Percentiles rank a stretch among this genome's conserved stretches.
Conservation (phyloP, 805 yeast genomes). For the Saccharomycopsis vini region DNA sequence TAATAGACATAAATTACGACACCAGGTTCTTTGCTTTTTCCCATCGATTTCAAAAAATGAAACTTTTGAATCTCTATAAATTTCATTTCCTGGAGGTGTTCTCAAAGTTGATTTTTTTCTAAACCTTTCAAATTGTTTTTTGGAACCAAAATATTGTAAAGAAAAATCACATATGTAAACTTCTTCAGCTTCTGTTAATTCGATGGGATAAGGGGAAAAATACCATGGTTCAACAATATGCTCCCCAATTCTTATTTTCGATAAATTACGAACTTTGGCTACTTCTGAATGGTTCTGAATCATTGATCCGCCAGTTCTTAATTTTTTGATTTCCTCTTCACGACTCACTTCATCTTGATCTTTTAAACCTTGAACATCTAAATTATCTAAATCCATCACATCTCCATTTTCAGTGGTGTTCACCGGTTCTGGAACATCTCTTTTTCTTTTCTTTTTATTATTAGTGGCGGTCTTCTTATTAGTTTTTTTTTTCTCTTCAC, state of each 20-base stretch:
- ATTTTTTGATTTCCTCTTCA: conserved; percentile 86
- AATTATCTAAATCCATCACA: conserved; percentile 74
- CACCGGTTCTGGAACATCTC: conserved; percentile 14
- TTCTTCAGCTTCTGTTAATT: conserved; percentile 84
- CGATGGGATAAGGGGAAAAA: conserved; percentile 94
- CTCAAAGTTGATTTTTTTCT: conserved; percentile 77
- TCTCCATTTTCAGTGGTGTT: conserved; percentile 34
- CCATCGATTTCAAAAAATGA: conserved; percentile 98
- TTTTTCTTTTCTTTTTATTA: conserved; percentile 32
- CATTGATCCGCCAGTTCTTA: conserved; percentile 96
- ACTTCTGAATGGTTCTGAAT: conserved; percentile 81
- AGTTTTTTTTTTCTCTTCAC: conserved; percentile 34
- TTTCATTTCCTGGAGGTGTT: conserved; percentile 98
- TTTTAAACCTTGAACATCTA: conserved; percentile 74
- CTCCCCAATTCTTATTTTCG: conserved; percentile 74
- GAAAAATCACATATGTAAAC: conserved; percentile 90
- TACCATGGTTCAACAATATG: conserved; percentile 98
- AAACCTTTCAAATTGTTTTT: conserved; percentile 87
- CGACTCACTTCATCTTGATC: conserved; percentile 62
- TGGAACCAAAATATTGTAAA: conserved; percentile 77
- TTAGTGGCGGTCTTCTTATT: conserved; percentile 20
- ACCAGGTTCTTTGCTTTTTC: conserved; percentile 92
- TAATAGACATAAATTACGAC: conserved; percentile 87
- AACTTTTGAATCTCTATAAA: conserved; percentile 84
- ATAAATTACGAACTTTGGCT: conserved; percentile 80